phyloP scores from a whole-genome alignment of 176 grass and related monocot genomes.

The Oryza glumipatula region DNA sequence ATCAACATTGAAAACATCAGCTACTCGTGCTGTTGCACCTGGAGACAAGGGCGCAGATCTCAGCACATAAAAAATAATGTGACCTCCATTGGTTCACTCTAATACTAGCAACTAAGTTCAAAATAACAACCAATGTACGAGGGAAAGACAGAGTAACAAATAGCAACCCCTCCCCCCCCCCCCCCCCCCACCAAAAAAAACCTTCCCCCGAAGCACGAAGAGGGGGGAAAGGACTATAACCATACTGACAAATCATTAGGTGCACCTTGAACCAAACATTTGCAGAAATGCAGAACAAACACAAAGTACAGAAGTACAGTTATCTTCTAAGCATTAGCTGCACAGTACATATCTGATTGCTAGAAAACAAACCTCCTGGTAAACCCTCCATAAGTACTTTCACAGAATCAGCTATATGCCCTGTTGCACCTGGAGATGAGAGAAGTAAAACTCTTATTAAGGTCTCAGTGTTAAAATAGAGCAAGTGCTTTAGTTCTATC shows the following conservation, averaged over 20 bases:
- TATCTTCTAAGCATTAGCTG: neutral
- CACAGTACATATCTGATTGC: neutral
- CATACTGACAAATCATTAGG: neutral
- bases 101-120: neutral
- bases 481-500: no score
- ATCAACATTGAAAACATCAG: neutral
- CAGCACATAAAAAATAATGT: neutral
- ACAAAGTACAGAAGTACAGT: neutral
- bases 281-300: neutral
- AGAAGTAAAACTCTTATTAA: neutral
- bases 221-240: no score
- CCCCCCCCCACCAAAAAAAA: no score
- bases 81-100: neutral
- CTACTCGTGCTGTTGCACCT: conserved; percentile 14
- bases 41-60: conserved; percentile 26
- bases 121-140: no score
- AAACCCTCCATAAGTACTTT: neutral
- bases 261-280: neutral
- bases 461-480: neutral
- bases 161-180: no score
- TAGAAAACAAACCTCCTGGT: neutral
- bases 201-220: no score
- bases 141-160: no score
- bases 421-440: conserved; percentile 4
- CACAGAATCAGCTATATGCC: neutral